Conservation (phyloP, 768 basidiomycete genomes). For the Suillus weaverae region DNA sequence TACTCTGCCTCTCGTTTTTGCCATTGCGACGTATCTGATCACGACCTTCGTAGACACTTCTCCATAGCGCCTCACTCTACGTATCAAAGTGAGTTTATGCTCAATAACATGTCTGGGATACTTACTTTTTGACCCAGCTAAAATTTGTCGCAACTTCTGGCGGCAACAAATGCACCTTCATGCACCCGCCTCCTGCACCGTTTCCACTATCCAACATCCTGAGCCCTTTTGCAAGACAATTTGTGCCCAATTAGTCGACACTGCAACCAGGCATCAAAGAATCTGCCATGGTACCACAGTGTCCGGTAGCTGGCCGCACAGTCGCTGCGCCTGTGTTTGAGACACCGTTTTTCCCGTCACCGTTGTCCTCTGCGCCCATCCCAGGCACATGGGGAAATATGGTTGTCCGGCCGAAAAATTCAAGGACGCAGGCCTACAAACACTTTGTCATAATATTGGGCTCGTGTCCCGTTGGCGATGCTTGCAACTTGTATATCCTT, state of each 20-base stretch:
- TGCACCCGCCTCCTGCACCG: slow-evolving; percentile 29
- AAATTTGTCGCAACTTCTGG: slow-evolving; percentile 38
- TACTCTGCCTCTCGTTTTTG: slow-evolving; percentile 1
- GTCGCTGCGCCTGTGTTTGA: slow-evolving; percentile 9
- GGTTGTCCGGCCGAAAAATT: slow-evolving; percentile 21
- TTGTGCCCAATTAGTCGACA: slow-evolving; percentile 18
- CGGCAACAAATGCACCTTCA: slow-evolving; percentile 37
- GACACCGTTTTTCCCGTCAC: background rate
- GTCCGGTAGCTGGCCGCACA: background rate
- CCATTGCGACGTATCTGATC: background rate
- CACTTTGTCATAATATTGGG: slow-evolving; percentile 43
- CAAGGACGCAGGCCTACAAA: slow-evolving; percentile 41
- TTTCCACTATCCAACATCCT: slow-evolving; percentile 14
- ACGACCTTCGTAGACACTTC: background rate
- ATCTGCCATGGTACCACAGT: slow-evolving; percentile 11
- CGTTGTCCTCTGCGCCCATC: background rate
- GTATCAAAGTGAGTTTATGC: slow-evolving; percentile 32
- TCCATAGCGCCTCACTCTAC: slow-evolving; percentile 20
- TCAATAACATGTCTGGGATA: background rate
- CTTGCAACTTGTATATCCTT: slow-evolving; percentile 42
- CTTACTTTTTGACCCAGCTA: slow-evolving; percentile 27
- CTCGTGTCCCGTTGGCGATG: slow-evolving; percentile 42
- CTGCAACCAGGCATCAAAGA: slow-evolving; percentile 18
- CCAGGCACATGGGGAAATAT: background rate
- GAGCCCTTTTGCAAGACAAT: slow-evolving; percentile 17